Percentiles rank a stretch among this genome's conserved stretches.
Evolutionary conservation across 441 rosid genomes (phyloP).

Genomic region (Gossypium schwendimanii): DNA sequence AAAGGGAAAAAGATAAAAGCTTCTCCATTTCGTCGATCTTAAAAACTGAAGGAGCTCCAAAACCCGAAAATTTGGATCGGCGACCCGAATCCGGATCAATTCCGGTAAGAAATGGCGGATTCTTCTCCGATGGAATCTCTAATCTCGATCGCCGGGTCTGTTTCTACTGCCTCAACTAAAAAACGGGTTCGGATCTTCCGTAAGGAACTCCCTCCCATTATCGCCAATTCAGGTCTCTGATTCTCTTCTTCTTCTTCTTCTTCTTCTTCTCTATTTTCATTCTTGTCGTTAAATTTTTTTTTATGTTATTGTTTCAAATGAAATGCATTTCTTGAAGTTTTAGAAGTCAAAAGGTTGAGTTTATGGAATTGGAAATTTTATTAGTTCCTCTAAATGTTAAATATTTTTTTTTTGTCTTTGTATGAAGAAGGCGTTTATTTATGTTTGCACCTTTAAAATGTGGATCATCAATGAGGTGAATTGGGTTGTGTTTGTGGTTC

Average conservation of each 20-base stretch:
- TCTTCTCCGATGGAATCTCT: slow-evolving; percentile 48
- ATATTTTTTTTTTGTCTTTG: not conserved
- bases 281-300: not conserved
- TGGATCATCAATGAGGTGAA: not conserved
- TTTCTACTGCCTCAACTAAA: slow-evolving; percentile 61
- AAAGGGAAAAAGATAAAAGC: no score
- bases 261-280: not conserved
- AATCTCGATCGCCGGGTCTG: slow-evolving; percentile 42
- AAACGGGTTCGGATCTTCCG: slow-evolving; percentile 63
- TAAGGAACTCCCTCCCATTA: slow-evolving; percentile 48
- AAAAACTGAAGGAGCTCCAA: not conserved
- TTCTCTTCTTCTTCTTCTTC: not conserved
- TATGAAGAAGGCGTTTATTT: not conserved
- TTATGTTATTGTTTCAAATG: not conserved
- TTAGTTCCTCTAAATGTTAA: not conserved
- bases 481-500: not conserved
- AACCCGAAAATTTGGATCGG: not conserved
- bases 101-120: slow-evolving; percentile 34
- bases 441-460: not conserved
- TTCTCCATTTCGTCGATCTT: not conserved
- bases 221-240: slow-evolving; percentile 35
- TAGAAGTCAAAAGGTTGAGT: not conserved
- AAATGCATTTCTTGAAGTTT: not conserved
- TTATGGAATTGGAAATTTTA: not conserved
- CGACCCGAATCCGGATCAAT: slow-evolving; percentile 21